Evolutionary conservation across 1,284 basidiomycete species (phyloP), one percentile per base, ranked within the genome.

Genomic region (Ganoderma sinense): DNA sequence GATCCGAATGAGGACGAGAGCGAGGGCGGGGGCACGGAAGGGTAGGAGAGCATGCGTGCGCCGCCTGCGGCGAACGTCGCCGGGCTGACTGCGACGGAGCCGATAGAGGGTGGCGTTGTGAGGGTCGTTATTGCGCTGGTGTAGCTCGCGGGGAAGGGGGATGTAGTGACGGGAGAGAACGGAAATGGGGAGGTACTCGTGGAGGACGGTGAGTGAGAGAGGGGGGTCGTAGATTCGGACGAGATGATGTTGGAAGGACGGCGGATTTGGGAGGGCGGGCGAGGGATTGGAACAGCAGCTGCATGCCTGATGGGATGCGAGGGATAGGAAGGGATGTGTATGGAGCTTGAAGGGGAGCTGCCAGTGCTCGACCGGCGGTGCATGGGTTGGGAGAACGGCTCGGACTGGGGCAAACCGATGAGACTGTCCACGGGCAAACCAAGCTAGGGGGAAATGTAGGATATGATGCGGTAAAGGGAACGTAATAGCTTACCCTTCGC

Each of bases 341-440:
- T 75, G 45, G 88, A 89, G 41, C 84, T 85, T 23, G 84, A 83
- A 10, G 85, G 84, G 1, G 87, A 88, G 11, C 85, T 86, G 0
- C 82, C 65, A 45, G 79, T 79, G 26, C 81, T 78, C 40, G 85
- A 83, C 18, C 90, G 84, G 10, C 84, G 85, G 75, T 93, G 91
- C 0, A 86, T 89, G 2, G 91, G 89, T 73, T 92, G 91, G 10
- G 90, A 89, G 75, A 87, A 88, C 6, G 91, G 87, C 68, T 94
- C 93, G 0, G 82, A 67, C 10, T 90, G 85, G 14, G 86, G 81
- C 39, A 93, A 78, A 10, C 92, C 92, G 68, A 94, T 90, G 66
- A 94, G 81, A 76, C 90, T 90, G 73, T 95, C 93, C 33, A 94
- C 89, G 0, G 93, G 84, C 62, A 93, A 77, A 31, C 91, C 91